These are phyloP conservation scores for Colletotrichum sp. DNA, from an alignment of 2,329 filamentous ascomycete genomes.

Conservation along the genomic window DNA sequence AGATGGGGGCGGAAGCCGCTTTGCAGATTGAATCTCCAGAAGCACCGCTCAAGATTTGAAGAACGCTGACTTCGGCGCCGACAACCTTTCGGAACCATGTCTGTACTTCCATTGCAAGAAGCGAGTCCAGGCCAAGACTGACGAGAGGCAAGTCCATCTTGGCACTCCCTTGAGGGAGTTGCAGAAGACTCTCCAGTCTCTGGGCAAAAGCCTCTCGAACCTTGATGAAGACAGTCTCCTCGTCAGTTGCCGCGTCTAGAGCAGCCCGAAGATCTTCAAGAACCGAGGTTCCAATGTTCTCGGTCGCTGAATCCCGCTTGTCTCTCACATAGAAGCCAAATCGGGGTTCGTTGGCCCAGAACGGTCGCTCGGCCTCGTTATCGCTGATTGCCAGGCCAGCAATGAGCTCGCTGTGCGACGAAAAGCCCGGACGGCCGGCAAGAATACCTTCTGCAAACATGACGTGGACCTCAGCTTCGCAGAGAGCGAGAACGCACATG, in stretches of 20 bases:
- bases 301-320: not conserved
- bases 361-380: not conserved
- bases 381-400: slow-evolving; percentile 23
- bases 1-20: not conserved
- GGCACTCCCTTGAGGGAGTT: not conserved
- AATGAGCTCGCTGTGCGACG: slow-evolving; percentile 24
- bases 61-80: not conserved
- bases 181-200: not conserved
- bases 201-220: not conserved
- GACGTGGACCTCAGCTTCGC: slow-evolving; percentile 16
- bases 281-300: not conserved
- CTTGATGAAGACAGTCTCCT: not conserved
- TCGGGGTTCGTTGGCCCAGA: not conserved
- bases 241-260: not conserved
- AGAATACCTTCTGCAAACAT: slow-evolving; percentile 47
- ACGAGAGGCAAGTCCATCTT: not conserved
- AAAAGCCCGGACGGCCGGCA: slow-evolving; percentile 30
- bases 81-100: not conserved
- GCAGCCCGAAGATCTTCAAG: not conserved
- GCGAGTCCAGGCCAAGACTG: not conserved
- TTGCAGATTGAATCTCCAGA: not conserved
- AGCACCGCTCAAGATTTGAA: not conserved
- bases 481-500: slow-evolving; percentile 6
- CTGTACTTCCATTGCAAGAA: not conserved
- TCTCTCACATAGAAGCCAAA: not conserved